Evolutionary conservation across 1,284 basidiomycete species (phyloP).

Genomic region (Porodaedalea pini): DNA sequence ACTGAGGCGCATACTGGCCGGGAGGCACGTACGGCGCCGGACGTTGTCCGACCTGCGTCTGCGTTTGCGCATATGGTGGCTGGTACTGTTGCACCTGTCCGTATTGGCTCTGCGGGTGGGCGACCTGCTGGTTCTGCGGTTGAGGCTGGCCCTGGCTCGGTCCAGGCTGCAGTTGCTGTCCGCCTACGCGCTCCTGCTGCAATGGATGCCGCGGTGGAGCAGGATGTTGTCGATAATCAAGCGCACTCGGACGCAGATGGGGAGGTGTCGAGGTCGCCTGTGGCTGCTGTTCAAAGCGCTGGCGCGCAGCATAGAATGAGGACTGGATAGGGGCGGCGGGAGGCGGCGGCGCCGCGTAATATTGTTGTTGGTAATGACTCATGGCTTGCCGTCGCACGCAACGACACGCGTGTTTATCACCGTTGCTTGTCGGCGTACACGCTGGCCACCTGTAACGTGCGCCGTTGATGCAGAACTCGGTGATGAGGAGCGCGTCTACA

Average conservation of each 20-base stretch:
- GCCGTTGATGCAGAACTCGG: neutral
- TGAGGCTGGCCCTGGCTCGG: neutral
- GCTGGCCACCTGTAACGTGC: neutral
- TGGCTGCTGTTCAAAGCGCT: conserved; percentile 15
- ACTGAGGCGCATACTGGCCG: neutral
- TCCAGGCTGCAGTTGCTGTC: neutral
- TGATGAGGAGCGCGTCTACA: neutral
- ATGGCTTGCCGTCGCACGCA: conserved; percentile 1
- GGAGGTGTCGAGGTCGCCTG: neutral
- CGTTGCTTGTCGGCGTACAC: neutral
- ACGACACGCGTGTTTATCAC: neutral
- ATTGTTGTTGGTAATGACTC: conserved; percentile 17
- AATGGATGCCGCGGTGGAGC: conserved; percentile 8
- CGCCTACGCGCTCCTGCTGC: conserved; percentile 6
- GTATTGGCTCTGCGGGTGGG: neutral
- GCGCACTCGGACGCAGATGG: conserved; percentile 7
- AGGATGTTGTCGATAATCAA: conserved; percentile 1
- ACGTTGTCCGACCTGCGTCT: neutral
- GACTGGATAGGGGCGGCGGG: conserved; percentile 6
- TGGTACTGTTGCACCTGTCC: conserved; percentile 9
- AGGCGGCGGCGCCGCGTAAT: conserved; percentile 3
- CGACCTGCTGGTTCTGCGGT: neutral
- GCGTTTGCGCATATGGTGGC: conserved; percentile 13
- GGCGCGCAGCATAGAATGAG: conserved; percentile 17
- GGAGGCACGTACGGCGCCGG: neutral